phyloP scores from a whole-genome alignment of 495 filamentous ascomycete genomes.

The Cercophora newfieldiana region DNA sequence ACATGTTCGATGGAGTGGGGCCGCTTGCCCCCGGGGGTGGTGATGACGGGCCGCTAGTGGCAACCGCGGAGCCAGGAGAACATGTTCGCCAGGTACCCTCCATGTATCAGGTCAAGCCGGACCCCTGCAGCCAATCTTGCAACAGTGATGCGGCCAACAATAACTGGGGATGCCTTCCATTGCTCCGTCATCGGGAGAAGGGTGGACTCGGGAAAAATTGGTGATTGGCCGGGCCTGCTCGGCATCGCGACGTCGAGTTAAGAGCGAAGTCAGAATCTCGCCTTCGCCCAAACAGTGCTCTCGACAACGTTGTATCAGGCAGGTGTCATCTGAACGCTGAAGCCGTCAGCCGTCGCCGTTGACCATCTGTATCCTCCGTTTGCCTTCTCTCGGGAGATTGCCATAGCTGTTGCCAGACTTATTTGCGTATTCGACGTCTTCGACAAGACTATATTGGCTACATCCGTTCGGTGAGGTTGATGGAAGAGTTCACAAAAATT shows the following conservation, averaged over 20 bases:
- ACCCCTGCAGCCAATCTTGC: not conserved
- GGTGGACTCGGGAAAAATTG: not conserved
- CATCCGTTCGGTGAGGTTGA: too few species aligned
- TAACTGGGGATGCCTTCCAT: not conserved
- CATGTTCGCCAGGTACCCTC: not conserved
- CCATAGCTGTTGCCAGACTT: too few species aligned
- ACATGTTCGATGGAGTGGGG: not conserved
- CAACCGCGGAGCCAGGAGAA: not conserved
- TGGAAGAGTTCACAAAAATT: too few species aligned
- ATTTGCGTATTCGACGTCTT: too few species aligned
- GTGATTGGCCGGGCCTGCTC: not conserved
- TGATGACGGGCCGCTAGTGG: not conserved
- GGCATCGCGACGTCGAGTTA: conserved; percentile 13
- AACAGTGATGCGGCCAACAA: not conserved
- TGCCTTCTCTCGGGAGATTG: too few species aligned
- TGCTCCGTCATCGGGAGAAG: conserved; percentile 6
- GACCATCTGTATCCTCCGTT: too few species aligned
- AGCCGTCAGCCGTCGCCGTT: too few species aligned
- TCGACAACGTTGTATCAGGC: not conserved
- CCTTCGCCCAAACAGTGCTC: not conserved
- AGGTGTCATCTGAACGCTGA: not conserved
- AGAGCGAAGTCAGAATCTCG: conserved; percentile 5
- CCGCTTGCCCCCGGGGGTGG: not conserved
- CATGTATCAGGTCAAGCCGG: not conserved
- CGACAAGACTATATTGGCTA: too few species aligned